Conservation (phyloP, 495 filamentous ascomycete species). For the Xylaria sp. region DNA sequence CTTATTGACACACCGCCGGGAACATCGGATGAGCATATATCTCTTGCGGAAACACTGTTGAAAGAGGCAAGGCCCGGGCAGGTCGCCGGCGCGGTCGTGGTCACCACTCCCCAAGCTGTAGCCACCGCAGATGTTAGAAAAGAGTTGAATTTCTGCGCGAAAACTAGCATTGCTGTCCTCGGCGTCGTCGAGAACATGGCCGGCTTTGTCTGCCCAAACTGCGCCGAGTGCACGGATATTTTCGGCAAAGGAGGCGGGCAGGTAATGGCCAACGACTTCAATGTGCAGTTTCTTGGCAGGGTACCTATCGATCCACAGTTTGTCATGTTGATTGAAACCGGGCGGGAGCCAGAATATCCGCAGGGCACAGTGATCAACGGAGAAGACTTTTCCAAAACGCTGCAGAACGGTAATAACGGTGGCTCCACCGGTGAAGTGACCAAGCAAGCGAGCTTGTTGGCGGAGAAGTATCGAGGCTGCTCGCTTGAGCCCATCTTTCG, state of each 20-base stretch:
- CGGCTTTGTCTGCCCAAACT: conserved; percentile 94
- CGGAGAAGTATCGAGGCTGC: conserved; percentile 79
- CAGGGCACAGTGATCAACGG: conserved; percentile 57
- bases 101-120: conserved; percentile 95
- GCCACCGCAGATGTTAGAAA: conserved; percentile 93
- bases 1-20: conserved; percentile 96
- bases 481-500: conserved; percentile 78
- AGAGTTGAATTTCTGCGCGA: conserved; percentile 93
- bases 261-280: conserved; percentile 87
- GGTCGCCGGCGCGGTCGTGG: conserved; percentile 82
- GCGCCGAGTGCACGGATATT: conserved; percentile 89
- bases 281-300: conserved; percentile 81
- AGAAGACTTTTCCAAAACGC: conserved; percentile 48
- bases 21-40: conserved; percentile 97
- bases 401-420: conserved; percentile 31
- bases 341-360: conserved; percentile 57
- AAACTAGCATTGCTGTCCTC: conserved; percentile 80
- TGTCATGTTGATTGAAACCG: conserved; percentile 60
- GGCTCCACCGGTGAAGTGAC: conserved; percentile 37
- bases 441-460: conserved; percentile 65
- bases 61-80: conserved; percentile 65
- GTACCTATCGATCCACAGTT: conserved; percentile 87
- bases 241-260: conserved; percentile 89
- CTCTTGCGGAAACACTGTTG: conserved; percentile 84
- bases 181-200: conserved; percentile 98